A percentile compares a stretch with the other conserved stretches of the same genome.
phyloP scores from a whole-genome alignment of 2,329 filamentous ascomycete genomes.

The Talaromyces sp. region DNA sequence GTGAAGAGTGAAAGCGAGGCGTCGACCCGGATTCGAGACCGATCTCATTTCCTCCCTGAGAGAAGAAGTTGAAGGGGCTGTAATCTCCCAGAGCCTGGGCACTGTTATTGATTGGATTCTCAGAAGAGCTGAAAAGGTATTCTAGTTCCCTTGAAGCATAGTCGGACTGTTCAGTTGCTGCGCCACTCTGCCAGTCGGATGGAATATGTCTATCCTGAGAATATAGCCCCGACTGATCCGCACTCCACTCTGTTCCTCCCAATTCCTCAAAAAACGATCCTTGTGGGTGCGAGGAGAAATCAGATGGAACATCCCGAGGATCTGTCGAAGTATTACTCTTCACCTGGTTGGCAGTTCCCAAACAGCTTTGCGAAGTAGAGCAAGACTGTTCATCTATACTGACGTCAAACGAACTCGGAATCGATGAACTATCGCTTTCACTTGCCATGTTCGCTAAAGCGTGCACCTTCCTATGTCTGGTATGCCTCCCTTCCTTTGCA shows the following conservation, averaged over 20 bases:
- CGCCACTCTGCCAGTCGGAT: conserved; percentile 3
- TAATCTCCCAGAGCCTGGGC: neutral
- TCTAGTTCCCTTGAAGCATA: conserved; percentile 5
- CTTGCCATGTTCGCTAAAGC: neutral
- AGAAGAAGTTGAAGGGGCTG: neutral
- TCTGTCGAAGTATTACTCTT: neutral
- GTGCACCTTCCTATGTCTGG: neutral
- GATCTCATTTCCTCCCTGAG: neutral
- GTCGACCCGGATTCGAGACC: neutral
- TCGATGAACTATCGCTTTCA: neutral
- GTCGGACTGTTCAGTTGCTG: neutral
- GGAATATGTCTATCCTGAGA: neutral
- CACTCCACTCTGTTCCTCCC: neutral
- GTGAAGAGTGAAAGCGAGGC: neutral
- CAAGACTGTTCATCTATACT: conserved; percentile 6
- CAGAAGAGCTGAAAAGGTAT: neutral
- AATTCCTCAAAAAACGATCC: neutral
- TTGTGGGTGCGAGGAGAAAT: neutral
- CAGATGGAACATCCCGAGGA: neutral
- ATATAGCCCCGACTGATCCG: neutral
- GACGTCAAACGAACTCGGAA: neutral
- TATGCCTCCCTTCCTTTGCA: conserved; percentile 23
- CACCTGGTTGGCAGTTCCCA: conserved; percentile 9
- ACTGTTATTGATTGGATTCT: neutral
- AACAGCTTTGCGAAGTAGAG: neutral